Conservation (phyloP, 495 filamentous ascomycete species). For the Penicillium angulare region DNA sequence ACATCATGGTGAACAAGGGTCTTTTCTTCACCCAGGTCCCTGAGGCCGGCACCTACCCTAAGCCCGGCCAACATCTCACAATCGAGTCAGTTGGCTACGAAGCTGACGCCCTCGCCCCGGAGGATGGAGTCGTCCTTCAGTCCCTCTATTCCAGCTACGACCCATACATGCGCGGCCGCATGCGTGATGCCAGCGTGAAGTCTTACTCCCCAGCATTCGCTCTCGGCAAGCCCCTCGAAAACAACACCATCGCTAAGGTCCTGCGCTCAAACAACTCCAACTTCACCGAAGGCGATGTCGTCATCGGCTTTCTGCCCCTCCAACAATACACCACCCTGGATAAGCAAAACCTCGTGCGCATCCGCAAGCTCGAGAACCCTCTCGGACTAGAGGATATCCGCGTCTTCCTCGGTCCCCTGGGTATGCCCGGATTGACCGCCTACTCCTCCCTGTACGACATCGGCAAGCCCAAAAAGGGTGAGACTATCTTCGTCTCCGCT, state of each 20-base stretch:
- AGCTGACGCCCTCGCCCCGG: conserved; percentile 57
- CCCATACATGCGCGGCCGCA: conserved; percentile 80
- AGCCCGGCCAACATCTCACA: conserved; percentile 69
- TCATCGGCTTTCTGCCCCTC: conserved; percentile 57
- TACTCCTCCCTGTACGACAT: conserved; percentile 81
- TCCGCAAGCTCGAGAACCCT: conserved; percentile 43
- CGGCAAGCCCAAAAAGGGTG: conserved; percentile 80
- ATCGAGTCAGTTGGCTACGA: conserved; percentile 69
- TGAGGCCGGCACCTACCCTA: conserved; percentile 54
- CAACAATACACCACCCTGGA: conserved; percentile 56
- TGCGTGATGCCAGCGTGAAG: conserved; percentile 49
- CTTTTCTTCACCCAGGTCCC: conserved; percentile 78
- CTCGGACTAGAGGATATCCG: conserved; percentile 45
- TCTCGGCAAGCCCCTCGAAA: conserved; percentile 57
- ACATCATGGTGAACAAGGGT: conserved; percentile 63
- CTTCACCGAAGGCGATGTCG: conserved; percentile 65
- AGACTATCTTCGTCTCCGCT: conserved; percentile 83
- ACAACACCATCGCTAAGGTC: conserved; percentile 57
- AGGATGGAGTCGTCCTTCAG: conserved; percentile 68
- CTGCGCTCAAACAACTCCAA: conserved; percentile 60
- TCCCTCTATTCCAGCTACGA: conserved; percentile 81
- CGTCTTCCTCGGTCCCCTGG: conserved; percentile 67
- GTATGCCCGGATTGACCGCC: conserved; percentile 86
- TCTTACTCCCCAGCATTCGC: conserved; percentile 63
- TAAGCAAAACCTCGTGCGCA: conserved; percentile 28